Evolutionary conservation across 1,284 basidiomycete species (phyloP), one percentile per base, ranked within the genome.

Genomic region (Pseudozyma thailandica): DNA sequence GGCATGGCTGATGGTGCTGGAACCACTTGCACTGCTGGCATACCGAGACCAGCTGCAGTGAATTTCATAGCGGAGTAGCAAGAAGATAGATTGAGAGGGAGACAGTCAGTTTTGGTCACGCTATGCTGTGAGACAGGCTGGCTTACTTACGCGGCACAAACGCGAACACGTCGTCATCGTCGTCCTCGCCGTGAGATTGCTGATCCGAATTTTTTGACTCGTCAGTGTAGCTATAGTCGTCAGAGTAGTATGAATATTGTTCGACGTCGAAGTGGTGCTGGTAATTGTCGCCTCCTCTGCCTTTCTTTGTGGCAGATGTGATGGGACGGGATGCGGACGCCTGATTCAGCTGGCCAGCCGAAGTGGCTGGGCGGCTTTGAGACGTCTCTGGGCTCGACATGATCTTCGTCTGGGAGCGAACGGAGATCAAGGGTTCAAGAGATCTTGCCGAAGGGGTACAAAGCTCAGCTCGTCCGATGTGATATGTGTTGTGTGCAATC

Each of bases 101-200:
- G n/a, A n/a, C n/a, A n/a, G n/a, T n/a, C n/a, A n/a, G n/a, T n/a
- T n/a, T n/a, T n/a, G n/a, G n/a, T n/a, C n/a, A n/a, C n/a, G n/a
- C n/a, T n/a, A n/a, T 5, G 18, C 8, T 10, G 4, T 4, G 6
- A 10, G 6, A 41, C 8, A n/a, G 7, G n/a, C 10, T 12, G 16
- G 23, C 20, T 15, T 42, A 58, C 56, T 43, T 15, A 59, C 43
- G 66, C 30, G 68, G 68, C 16, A 61, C 68, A 26, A 71, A 71
- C 3, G 68, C 68, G 45, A 71, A 71, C 13, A 71, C 57, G 26
- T 70, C 60, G 26, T 51, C 55, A n/a, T 70, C 66, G 13, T 70
- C 66, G 9, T 55, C 43, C 27, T 54, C 60, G 8, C n/a, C 48
- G 1, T 45, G 50, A 20, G 50, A 51, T 3, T 52, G 56, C 18